Conservation (phyloP, 352 stramenopile genomes). For the Blastocystis sp. region DNA sequence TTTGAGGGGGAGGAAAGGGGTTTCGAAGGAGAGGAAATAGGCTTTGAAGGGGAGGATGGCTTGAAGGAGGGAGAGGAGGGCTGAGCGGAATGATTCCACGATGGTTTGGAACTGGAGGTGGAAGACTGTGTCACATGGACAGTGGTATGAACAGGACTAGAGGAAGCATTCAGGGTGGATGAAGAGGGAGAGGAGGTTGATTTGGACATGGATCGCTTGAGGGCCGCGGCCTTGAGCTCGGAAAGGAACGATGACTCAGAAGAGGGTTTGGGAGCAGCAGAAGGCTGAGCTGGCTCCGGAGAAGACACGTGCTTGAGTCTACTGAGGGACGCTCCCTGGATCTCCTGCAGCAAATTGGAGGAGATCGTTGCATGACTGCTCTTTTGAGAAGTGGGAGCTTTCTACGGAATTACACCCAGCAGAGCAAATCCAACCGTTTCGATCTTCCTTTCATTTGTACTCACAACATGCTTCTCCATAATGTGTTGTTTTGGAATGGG, state of each 20-base stretch:
- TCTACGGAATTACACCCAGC: not conserved
- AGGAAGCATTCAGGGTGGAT: not conserved
- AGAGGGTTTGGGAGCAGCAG: not conserved
- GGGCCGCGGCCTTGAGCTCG: not conserved
- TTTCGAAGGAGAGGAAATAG: not conserved
- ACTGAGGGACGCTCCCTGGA: conserved; percentile 26
- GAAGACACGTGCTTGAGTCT: conserved; percentile 7
- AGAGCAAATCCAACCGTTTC: not conserved
- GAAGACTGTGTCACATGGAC: not conserved
- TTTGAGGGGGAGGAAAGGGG: not conserved
- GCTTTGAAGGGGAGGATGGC: not conserved
- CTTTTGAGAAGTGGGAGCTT: not conserved
- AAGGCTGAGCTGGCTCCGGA: not conserved
- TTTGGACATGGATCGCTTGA: not conserved
- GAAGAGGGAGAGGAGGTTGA: not conserved
- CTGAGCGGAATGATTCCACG: not conserved
- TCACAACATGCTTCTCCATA: not conserved
- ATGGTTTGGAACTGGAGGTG: not conserved
- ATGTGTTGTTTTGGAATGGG: not conserved
- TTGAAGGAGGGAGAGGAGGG: not conserved
- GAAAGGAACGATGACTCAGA: not conserved
- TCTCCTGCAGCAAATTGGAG: conserved; percentile 53
- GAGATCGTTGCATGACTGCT: not conserved
- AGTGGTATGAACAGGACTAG: not conserved
- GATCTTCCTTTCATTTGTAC: not conserved